These are phyloP conservation scores for Penicillium sp. DNA, from an alignment of 2,329 filamentous ascomycete genomes.

Conservation along the genomic window DNA sequence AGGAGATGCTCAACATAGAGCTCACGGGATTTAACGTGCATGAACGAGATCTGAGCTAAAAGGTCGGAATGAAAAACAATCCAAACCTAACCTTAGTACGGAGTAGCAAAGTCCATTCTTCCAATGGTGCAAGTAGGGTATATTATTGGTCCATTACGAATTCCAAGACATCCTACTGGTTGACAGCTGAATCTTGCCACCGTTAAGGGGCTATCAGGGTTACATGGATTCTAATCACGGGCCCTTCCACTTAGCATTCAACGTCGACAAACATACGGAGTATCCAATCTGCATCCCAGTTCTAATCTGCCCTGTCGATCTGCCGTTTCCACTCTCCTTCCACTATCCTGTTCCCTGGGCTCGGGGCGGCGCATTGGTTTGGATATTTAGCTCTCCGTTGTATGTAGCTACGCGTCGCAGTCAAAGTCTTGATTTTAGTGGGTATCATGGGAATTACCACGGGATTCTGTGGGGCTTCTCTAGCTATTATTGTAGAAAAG, in stretches of 20 bases:
- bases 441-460: neutral
- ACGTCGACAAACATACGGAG: neutral
- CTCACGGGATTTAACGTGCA: neutral
- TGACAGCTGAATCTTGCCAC: constrained; percentile 4
- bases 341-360: constrained; percentile 9
- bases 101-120: neutral
- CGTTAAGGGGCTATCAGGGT: constrained; percentile 4
- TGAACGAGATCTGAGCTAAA: neutral
- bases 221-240: constrained; percentile 2
- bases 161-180: neutral
- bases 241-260: neutral
- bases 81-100: neutral
- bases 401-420: neutral
- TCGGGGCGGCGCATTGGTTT: constrained; percentile 10
- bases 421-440: neutral
- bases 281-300: neutral
- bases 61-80: neutral
- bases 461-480: neutral
- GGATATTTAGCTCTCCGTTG: neutral
- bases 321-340: constrained; percentile 12
- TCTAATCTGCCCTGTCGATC: constrained; percentile 6
- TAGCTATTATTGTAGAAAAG: neutral
- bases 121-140: neutral
- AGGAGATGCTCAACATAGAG: neutral
- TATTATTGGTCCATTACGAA: neutral